A percentile compares a stretch with the other conserved stretches of the same genome.
Conservation (phyloP, 768 basidiomycete genomes). For the Nevesoporus exiguus region DNA sequence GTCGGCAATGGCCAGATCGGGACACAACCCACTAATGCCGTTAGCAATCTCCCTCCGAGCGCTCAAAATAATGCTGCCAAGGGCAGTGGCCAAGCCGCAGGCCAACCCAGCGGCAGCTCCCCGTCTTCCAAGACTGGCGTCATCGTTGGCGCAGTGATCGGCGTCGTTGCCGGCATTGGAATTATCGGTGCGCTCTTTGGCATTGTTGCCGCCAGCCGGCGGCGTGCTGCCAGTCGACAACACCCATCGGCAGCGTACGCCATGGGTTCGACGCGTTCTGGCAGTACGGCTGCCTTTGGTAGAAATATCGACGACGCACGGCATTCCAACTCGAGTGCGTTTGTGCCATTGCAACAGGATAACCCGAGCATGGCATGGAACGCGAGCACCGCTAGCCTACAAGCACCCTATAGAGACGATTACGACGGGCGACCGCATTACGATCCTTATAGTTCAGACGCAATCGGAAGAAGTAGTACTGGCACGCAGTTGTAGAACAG, state of each 20-base stretch:
- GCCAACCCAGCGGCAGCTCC: constrained; percentile 13
- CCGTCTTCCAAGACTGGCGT: constrained; percentile 23
- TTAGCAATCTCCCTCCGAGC: constrained; percentile 31
- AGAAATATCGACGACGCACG: constrained; percentile 29
- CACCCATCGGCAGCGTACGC: constrained; percentile 37
- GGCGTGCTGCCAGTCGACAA: constrained; percentile 38
- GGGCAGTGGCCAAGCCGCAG: constrained; percentile 23
- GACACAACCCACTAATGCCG: constrained; percentile 48
- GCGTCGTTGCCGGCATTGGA: constrained; percentile 28
- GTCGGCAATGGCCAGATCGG: constrained; percentile 80
- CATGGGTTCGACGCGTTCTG: constrained; percentile 34
- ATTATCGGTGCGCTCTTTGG: constrained; percentile 37
- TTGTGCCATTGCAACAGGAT: constrained; percentile 67
- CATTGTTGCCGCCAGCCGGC: constrained; percentile 48
- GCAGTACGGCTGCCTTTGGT: constrained; percentile 19
- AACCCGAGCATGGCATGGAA: constrained; percentile 59
- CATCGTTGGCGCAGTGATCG: constrained; percentile 31
- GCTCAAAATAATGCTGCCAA: constrained; percentile 41
- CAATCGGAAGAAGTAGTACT: constrained; percentile 25
- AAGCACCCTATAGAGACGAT: constrained; percentile 37
- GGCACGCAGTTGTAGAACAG: constrained; percentile 24
- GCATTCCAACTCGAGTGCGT: constrained; percentile 64
- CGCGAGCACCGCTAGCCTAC: constrained; percentile 47
- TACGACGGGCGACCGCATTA: constrained; percentile 16
- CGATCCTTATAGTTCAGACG: constrained; percentile 27